Base-by-base conservation (phyloP, 306 rosid genomes). In the Canavalia ensiformis region DNA sequence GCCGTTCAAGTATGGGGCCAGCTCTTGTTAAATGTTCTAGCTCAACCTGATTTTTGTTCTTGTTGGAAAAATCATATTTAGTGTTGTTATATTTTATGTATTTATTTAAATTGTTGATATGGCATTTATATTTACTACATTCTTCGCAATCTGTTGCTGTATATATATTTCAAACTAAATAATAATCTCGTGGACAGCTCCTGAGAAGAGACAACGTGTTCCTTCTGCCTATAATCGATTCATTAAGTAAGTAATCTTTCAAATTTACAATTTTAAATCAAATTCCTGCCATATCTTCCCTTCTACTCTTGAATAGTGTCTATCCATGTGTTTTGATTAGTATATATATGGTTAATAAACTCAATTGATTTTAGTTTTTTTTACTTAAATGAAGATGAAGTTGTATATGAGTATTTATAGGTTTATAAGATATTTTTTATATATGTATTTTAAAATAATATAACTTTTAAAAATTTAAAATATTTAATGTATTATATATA, bases 171-270 rank as follows among this genome's bases (percentile, higher is more conserved):
- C 51, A 56, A 82, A 72, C 54, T 63, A 71, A 55, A 46, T 8
- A 55, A 46, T 8, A 45, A 45, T 63, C 42, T 84, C 58, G 2
- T 84, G 39, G 59, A 58, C 97, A 95, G 99, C 99, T 51, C 99
- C 98, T 2, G 99, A 95, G 92, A 95, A 95, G 87, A 91, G 97
- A 84, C 99, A 93, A 46, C 93, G 99, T 31, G 96, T 95, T 86
- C 99, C 99, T 67, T 95, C 99, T 2, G 99, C 99, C 11, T 95
- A 95, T 82, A 95, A 95, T 79, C 88, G 92, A 56, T 95, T 95
- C 90, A 95, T 95, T 55, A 95, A 92, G 99, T 95, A 93, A 85
- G 99, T 88, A 37, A 25, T 8, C 1, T 44, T 33, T 68, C 5
- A 3, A 35, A 65, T 78, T 60, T 35, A 10, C 41, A 44, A n/a